Conservation (phyloP, 2,329 filamentous ascomycete genomes). For the Colletotrichum sp. region DNA sequence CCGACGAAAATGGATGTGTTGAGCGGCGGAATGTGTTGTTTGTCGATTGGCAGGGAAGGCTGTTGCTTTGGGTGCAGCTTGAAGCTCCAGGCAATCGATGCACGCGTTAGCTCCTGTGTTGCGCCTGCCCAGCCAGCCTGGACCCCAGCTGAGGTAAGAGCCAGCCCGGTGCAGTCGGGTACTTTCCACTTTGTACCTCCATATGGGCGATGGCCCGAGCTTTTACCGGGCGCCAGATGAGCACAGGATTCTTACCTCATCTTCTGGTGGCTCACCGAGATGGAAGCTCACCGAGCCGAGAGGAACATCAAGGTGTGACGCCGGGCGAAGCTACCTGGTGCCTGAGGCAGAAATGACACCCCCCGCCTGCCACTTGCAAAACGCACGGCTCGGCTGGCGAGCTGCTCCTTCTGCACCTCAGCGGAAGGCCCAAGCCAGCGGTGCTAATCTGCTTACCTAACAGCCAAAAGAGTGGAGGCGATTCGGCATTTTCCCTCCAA, state of each 20-base stretch:
- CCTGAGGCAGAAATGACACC: background rate
- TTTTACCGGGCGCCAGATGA: background rate
- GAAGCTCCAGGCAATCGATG: slow-evolving; percentile 26
- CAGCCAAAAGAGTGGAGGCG: slow-evolving; percentile 1
- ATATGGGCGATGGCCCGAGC: background rate
- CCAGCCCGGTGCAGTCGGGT: background rate
- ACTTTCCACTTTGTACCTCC: background rate
- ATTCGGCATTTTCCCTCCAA: slow-evolving; percentile 19
- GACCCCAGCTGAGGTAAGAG: slow-evolving; percentile 7
- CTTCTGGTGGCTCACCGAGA: background rate
- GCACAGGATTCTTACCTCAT: background rate
- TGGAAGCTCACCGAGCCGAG: background rate
- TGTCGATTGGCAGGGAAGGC: slow-evolving; percentile 16
- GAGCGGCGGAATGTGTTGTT: background rate
- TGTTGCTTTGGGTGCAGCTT: slow-evolving; percentile 17
- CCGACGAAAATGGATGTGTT: background rate
- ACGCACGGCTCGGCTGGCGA: background rate
- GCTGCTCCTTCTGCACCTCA: background rate
- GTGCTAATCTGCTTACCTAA: slow-evolving; percentile 12
- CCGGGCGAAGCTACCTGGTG: background rate
- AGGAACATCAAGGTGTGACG: background rate
- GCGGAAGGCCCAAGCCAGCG: background rate
- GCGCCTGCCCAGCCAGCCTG: slow-evolving; percentile 17
- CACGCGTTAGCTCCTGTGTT: slow-evolving; percentile 21
- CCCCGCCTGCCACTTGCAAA: background rate